Base-by-base conservation (phyloP, 2,329 filamentous ascomycete genomes). In the Pestalotiopsis sp. region DNA sequence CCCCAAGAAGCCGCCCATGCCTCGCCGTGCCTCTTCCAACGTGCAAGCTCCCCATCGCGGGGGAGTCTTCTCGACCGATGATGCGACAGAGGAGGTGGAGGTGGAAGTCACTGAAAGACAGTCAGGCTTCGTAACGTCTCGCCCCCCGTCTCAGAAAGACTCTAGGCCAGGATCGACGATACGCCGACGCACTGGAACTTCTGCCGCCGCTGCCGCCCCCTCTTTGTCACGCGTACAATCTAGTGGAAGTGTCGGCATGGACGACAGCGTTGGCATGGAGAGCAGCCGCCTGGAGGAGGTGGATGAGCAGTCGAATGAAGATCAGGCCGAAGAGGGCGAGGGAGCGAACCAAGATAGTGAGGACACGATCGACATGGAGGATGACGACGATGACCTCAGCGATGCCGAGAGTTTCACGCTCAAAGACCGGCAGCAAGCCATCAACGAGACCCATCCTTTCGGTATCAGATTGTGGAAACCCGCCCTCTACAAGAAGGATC, bases 391-490 rank as follows among this genome's bases (percentile, higher is more conserved):
- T 68, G 89, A 92, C 68, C 76, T 94, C 64, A 98, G 95, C 78
- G 96, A 98, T 74, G 92, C 96, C 1, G 96, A 98, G 81, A 98
- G 95, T 82, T 99, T 99, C 78, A 99, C 96, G 0, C 87, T 99
- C 74, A 97, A 97, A 79, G 96, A 99, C 79, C 90, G 96, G 67
- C 96, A 99, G 81, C 91, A 97, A 78, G 96, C 96, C 71, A 99
- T 99, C 84, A 99, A 99, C 81, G 92, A 97, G 79, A 99, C 96
- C 0, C 96, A 99, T 84, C 96, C 96, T 0, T 99, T 99, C 75
- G 96, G 96, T 84, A 98, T 99, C 77, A 91, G 97, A 78, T 93
- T 99, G 71, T 99, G 96, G 96, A 99, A 99, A 80, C 96, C 96
- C 57, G 97, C 96, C 1, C 80, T 99, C 70, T 99, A 99, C 86